Evolutionary conservation across 306 rosid species (phyloP), one percentile per base, ranked within the genome.

Genomic region (Pterocarpus macrocarpus): DNA sequence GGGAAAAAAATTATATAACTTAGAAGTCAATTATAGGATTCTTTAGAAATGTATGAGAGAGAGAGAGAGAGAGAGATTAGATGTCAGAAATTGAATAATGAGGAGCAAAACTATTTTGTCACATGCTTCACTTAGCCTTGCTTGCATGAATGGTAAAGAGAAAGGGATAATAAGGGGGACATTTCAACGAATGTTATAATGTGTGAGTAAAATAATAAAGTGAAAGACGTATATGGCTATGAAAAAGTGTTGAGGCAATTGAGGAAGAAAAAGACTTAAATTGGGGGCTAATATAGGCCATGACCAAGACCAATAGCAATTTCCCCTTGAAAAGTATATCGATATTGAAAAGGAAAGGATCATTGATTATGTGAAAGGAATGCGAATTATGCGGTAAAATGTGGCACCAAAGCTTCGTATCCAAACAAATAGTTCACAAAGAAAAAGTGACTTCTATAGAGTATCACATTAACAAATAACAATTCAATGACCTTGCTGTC

Each of bases 201-300:
- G 5, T 7, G 58, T 32, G 16, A 50, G 44, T 65, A 38, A 74
- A 82, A 34, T 52, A 45, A 63, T 11, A 80, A 76, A 80, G 79
- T 34, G 8, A 53, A 71, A 35, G n/a, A n/a, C n/a, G 58, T 22
- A 22, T 22, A 62, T 2, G 49, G 2, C 14, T 30, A 39, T 34
- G 84, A 57, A 17, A 50, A 75, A 81, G 85, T 86, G 85, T 86
- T 10, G 69, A 41, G 70, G 22, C 61, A 71, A 72, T 59, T 36
- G 33, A 68, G 83, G 72, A 39, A 66, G 56, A 65, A 71, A 72
- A 64, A 78, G 58, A 57, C 64, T 57, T 81, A 22, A 79, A 82
- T 84, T 72, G 35, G 34, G 80, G 61, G 30, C 3, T 55, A 16
- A 71, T 76, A 75, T 63, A 66, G 64, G n/a, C 30, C 2, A 11